Evolutionary conservation across 2,329 filamentous ascomycete species (phyloP).

Genomic region (Emericellopsis cladophorae): DNA sequence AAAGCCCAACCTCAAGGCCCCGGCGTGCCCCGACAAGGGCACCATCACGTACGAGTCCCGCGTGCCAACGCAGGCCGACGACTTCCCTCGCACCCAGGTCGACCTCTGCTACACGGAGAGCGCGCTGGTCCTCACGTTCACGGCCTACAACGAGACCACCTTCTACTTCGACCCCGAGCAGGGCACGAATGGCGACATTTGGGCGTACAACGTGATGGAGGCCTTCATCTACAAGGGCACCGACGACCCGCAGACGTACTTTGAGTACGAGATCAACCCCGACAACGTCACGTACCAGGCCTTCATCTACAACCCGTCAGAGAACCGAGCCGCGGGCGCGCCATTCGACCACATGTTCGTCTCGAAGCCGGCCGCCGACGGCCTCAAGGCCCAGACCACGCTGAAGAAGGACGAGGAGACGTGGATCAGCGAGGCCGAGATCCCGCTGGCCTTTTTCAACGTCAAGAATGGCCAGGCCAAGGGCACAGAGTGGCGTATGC

Average conservation of each 20-base stretch:
- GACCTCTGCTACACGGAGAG: constrained; percentile 31
- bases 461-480: constrained; percentile 26
- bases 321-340: constrained; percentile 24
- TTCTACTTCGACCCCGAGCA: constrained; percentile 30
- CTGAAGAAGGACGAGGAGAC: constrained; percentile 19
- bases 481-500: constrained; percentile 36
- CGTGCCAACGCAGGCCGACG: constrained; percentile 22
- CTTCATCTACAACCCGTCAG: constrained; percentile 36
- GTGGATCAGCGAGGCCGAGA: constrained; percentile 26
- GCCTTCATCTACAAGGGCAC: constrained; percentile 31
- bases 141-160: constrained; percentile 28
- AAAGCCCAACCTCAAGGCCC: constrained; percentile 19
- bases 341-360: constrained; percentile 31
- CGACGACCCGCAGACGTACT: constrained; percentile 32
- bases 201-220: constrained; percentile 37
- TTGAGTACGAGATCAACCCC: constrained; percentile 37
- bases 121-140: constrained; percentile 27
- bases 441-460: constrained; percentile 36
- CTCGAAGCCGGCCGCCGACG: constrained; percentile 23
- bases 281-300: constrained; percentile 38
- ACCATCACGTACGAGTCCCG: constrained; percentile 26
- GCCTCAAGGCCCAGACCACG: constrained; percentile 24
- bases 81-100: constrained; percentile 30
- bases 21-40: constrained; percentile 21
- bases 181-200: constrained; percentile 32